Conservation (phyloP, 2,329 filamentous ascomycete species). For the Monosporascus sp. region DNA sequence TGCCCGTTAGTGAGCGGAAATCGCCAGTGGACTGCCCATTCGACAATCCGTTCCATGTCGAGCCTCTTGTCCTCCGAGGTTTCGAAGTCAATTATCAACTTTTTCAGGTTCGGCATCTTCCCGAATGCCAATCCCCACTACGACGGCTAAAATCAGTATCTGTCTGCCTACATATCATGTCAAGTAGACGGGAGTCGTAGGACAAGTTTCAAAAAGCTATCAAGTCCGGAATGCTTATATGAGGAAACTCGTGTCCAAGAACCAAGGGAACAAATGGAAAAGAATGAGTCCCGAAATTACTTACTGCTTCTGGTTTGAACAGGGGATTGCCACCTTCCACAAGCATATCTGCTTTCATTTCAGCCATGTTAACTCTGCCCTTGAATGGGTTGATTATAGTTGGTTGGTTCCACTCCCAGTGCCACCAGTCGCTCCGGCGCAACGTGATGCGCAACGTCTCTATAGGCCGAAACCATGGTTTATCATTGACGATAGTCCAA, state of each 20-base stretch:
- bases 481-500: conserved; percentile 2
- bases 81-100: conserved; percentile 18
- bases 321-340: conserved; percentile 2
- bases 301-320: conserved; percentile 3
- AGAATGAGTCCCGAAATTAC: too few species aligned
- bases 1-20: conserved; percentile 12
- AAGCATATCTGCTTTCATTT: conserved; percentile 13
- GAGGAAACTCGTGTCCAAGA: too few species aligned
- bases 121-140: conserved; percentile 15
- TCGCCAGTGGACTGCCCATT: conserved; percentile 16
- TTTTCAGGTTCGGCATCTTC: conserved; percentile 13
- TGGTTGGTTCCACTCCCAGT: conserved; percentile 25
- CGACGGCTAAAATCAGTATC: too few species aligned
- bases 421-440: conserved; percentile 29
- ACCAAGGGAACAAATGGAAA: too few species aligned
- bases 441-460: conserved; percentile 26
- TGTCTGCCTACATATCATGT: too few species aligned
- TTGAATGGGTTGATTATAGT: conserved; percentile 20
- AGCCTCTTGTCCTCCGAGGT: conserved; percentile 10
- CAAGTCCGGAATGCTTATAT: too few species aligned
- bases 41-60: conserved; percentile 14
- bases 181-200: too few species aligned
- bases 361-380: conserved; percentile 1
- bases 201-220: too few species aligned
- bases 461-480: conserved; percentile 15